Base-by-base conservation (phyloP, 2,329 filamentous ascomycete genomes). In the Ascochyta rabiei region DNA sequence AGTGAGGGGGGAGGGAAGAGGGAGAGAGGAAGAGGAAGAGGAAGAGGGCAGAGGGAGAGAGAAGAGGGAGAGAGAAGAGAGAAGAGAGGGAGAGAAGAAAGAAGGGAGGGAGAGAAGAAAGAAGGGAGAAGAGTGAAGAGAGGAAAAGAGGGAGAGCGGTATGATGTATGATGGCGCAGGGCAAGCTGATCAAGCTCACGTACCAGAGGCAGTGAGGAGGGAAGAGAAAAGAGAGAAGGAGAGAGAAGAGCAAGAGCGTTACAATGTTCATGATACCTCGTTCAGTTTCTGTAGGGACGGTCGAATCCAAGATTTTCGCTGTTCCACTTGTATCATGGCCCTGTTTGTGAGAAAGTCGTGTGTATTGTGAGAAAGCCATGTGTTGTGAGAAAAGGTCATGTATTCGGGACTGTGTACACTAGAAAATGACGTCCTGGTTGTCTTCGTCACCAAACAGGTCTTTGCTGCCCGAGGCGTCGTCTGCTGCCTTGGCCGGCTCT, bases 401-500 rank as follows among this genome's bases (percentile, higher is more conserved):
- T 23, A 4, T 23, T 23, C 4, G 21, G 21, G 21, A 6, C 4
- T 23, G 21, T 23, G 6, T 23, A 23, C 4, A 23, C 35, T 38
- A 96, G 76, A 96, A 96, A 69, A 96, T 96, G 55, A 96, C 87
- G 72, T 96, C 91, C 44, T 90, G 85, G 65, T 95, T 90, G 56
- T 93, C 90, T 48, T 86, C 84, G 28, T 89, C 88, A 6, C 86
- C 89, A 33, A 96, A 77, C 16, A 96, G 79, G 74, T 96, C 90
- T 18, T 82, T 69, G 23, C 82, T 79, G 33, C 76, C 82, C 19
- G 74, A 68, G 6, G 65, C 72, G 15, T 80, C 76, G 30, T 70
- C 65, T 26, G 54, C 63, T 7, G 57, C 61, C 30, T 62, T 60
- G 16, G 46, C 24, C 4, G 35, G 26, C 3, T 53, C 41, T 28